These are phyloP conservation scores for Rhododendron vialii DNA, from an alignment of 148 eudicot genomes.

Conservation along the genomic window DNA sequence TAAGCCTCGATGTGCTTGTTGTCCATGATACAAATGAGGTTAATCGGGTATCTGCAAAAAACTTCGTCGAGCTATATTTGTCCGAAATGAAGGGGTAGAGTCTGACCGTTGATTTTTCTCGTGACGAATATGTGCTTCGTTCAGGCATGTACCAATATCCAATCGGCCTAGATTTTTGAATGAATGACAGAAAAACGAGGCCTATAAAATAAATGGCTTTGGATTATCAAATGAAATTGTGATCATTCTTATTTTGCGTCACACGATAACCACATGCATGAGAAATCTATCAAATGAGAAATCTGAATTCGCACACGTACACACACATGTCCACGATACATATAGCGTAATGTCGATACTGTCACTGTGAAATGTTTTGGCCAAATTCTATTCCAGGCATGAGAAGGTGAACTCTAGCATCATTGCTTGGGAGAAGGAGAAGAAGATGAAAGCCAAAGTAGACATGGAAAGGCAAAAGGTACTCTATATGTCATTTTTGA, in stretches of 20 bases:
- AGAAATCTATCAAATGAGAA: not conserved
- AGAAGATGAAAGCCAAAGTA: slow-evolving; percentile 42
- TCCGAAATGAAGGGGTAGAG: no score
- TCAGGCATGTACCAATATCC: no score
- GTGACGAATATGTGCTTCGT: no score
- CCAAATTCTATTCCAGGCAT: slow-evolving; percentile 39
- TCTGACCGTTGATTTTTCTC: no score
- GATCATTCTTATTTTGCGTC: no score
- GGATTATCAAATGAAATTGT: not conserved
- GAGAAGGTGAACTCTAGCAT: slow-evolving; percentile 44
- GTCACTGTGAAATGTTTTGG: not conserved
- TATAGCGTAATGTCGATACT: not conserved
- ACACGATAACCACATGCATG: not conserved
- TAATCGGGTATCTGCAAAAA: no score
- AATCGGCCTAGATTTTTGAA: no score
- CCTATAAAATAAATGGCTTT: not conserved
- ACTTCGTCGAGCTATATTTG: no score
- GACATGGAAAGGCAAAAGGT: slow-evolving; percentile 67
- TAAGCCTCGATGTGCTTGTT: no score
- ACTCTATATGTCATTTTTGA: not conserved
- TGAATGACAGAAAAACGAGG: no score
- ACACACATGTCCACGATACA: not conserved
- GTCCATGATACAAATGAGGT: no score
- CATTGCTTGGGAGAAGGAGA: slow-evolving; percentile 71
- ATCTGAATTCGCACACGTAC: not conserved